Evolutionary conservation across 768 basidiomycete genomes (phyloP), one percentile per base, ranked within the genome.

Genomic region (Collybiopsis luxurians): DNA sequence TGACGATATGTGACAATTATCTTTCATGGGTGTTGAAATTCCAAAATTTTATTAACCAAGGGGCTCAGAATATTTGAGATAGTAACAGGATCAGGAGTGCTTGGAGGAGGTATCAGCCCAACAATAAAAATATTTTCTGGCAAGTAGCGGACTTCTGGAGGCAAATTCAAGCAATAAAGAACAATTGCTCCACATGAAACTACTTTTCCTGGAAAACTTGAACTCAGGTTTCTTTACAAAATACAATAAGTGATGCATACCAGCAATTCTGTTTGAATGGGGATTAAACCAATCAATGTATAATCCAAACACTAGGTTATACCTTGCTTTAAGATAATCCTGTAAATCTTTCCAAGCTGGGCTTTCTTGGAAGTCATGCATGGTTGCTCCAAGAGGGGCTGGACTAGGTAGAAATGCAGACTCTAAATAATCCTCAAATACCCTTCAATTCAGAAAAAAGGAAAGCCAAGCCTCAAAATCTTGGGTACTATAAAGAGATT

Each of bases 101-200:
- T 40, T 3, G 74, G 75, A 2, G 66, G 61, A 53, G 74, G 75
- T 19, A 68, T 72, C 2, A 75, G 54, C 1, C 69, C 70, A 57
- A 63, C 60, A 58, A 76, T 21, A 53, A 67, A 71, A 1, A 64
- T 60, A 60, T 76, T 74, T 57, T 75, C 73, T 2, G 64, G 55
- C 12, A 34, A 56, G 60, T 68, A 70, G 0, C 64, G 62, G 2
- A 72, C 40, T 7, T 66, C 39, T 2, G 50, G 50, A 3, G 73
- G 75, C 1, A 75, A 61, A 52, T 76, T 76, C 36, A 72, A 43
- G 58, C 74, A 76, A 23, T 66, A 70, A 1, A 72, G 54, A 24
- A 67, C 45, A 49, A 70, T 67, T 24, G 66, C 64, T 45, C 66
- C 67, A 61, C 65, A 69, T 4, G 68, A 70, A 23, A 61, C 57